These are phyloP conservation scores for Achaetomium macrosporum DNA, from an alignment of 2,329 filamentous ascomycete genomes.

Conservation along the genomic window DNA sequence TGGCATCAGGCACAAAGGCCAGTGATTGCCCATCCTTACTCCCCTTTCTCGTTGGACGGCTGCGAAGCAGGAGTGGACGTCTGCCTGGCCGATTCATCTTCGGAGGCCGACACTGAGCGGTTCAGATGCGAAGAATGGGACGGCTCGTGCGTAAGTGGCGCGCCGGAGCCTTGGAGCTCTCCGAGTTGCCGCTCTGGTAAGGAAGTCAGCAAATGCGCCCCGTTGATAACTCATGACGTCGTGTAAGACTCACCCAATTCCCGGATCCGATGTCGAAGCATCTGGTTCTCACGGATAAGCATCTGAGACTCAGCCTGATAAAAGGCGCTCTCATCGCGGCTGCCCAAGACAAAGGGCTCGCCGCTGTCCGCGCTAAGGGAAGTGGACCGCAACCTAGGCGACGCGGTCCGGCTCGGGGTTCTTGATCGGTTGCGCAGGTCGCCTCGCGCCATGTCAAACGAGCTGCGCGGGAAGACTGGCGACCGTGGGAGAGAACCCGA, in stretches of 20 bases:
- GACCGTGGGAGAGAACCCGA: constrained; percentile 45
- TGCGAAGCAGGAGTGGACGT: background rate
- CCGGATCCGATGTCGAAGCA: constrained; percentile 68
- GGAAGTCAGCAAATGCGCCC: constrained; percentile 18
- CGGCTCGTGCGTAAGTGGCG: constrained; percentile 40
- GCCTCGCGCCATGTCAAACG: constrained; percentile 52
- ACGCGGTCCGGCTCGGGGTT: constrained; percentile 53
- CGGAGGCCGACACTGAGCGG: constrained; percentile 41
- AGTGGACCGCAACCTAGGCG: constrained; percentile 50
- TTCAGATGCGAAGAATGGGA: constrained; percentile 44
- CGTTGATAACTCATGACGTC: background rate
- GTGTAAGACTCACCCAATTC: constrained; percentile 55
- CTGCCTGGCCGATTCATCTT: constrained; percentile 30
- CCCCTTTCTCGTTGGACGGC: background rate
- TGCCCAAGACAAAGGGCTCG: constrained; percentile 55
- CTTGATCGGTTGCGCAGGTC: constrained; percentile 52
- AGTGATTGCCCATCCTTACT: background rate
- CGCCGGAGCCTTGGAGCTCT: constrained; percentile 34
- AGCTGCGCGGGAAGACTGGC: constrained; percentile 48
- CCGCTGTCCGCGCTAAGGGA: constrained; percentile 55
- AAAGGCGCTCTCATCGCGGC: constrained; percentile 68
- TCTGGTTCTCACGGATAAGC: constrained; percentile 73
- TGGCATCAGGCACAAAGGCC: background rate
- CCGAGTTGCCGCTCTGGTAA: constrained; percentile 46
- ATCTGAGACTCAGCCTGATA: constrained; percentile 80